Base-by-base conservation (phyloP, 2,329 filamentous ascomycete species). In the Sodiomyces alkalinus region DNA sequence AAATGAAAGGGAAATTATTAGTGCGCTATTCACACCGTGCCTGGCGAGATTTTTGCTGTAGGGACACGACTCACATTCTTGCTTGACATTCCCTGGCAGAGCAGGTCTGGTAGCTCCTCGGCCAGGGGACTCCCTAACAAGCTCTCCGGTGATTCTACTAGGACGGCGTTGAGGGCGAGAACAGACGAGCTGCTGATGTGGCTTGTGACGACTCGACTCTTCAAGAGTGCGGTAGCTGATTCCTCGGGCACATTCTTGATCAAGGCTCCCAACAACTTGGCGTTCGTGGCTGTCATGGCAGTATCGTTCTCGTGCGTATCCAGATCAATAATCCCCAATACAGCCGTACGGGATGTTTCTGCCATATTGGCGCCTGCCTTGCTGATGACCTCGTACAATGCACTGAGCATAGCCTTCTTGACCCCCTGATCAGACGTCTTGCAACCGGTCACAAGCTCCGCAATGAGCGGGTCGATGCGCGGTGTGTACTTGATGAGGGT, bases 311-410 rank as follows among this genome's bases (percentile, higher is more conserved):
- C 80, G 34, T 82, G 80, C 4, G 68, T 59, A 35, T 93, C 85
- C 40, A 74, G 74, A 49, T 96, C 90, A 44, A 98, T 94, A 27
- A 98, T 63, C 23, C 72, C 69, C 27, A 98, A 61, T 16, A 98
- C 83, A n/a, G 86, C 75, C 34, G 74, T 69, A 31, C 86, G 75
- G 26, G 87, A 94, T 14, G 75, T 60, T 44, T 96, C 90, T 42
- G 81, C 86, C 90, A 98, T 98, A 54, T 87, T 94, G 33, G 67
- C 66, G 30, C 90, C 90, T 12, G 86, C 87, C 55, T 93, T 93
- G 62, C 82, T 87, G 35, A 98, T 78, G 17, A 98, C 90, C 47
- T 96, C 87, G 47, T 92, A 94, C 25, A 98, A 58, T 3, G 90
- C 90, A 60, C 92, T 93, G 44, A 98, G 67, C 90, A 98, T 98